Percentiles rank a stretch among this genome's conserved stretches.
These are phyloP conservation scores for Komagataella pastoris DNA, from an alignment of 805 yeast genomes.

Conservation along the genomic window DNA sequence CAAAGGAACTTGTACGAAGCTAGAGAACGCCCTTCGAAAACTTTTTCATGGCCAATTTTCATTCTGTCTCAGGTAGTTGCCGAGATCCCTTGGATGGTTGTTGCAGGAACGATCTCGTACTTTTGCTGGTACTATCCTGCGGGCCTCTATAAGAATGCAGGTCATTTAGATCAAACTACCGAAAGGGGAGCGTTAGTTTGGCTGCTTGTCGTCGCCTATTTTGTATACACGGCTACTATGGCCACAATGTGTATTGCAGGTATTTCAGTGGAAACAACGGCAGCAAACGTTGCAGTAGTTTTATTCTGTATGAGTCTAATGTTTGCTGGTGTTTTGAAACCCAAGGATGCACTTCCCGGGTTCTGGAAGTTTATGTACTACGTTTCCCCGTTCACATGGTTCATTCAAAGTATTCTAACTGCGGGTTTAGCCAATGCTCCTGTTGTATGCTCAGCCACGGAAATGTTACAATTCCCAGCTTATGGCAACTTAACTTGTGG, in stretches of 20 bases:
- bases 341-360: slow-evolving; percentile 28
- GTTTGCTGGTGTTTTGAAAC: slow-evolving; percentile 68
- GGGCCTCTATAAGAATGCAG: slow-evolving; percentile 51
- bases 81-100: slow-evolving; percentile 53
- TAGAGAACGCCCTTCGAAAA: slow-evolving; percentile 60
- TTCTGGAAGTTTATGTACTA: slow-evolving; percentile 76
- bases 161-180: slow-evolving; percentile 24
- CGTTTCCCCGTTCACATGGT: slow-evolving; percentile 55
- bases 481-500: slow-evolving; percentile 45
- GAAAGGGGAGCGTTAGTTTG: slow-evolving; percentile 41
- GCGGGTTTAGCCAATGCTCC: slow-evolving; percentile 38
- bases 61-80: slow-evolving; percentile 46
- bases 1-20: slow-evolving; percentile 61
- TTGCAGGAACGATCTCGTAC: slow-evolving; percentile 50
- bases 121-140: slow-evolving; percentile 64
- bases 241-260: slow-evolving; percentile 50
- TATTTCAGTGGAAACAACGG: slow-evolving; percentile 42
- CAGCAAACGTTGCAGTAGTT: slow-evolving; percentile 44
- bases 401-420: slow-evolving; percentile 39
- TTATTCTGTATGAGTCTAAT: slow-evolving; percentile 48
- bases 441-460: slow-evolving; percentile 34
- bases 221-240: slow-evolving; percentile 39
- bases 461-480: slow-evolving; percentile 34
- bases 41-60: slow-evolving; percentile 55
- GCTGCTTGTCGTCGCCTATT: slow-evolving; percentile 29